These are phyloP conservation scores for Colletotrichum sp. DNA, from an alignment of 2,329 filamentous ascomycete species.

Conservation along the genomic window DNA sequence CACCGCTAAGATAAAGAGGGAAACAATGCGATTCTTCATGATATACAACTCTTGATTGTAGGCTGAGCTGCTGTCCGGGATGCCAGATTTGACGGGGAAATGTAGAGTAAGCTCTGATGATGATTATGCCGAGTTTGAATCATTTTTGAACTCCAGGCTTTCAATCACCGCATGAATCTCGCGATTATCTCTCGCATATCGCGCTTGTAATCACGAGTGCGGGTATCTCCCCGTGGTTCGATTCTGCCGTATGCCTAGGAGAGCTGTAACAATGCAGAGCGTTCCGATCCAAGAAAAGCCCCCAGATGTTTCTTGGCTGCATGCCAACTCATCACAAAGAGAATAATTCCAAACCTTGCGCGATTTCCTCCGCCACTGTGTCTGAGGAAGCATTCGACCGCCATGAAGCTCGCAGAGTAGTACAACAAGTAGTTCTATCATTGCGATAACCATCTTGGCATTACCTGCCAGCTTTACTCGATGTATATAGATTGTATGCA, in stretches of 20 bases:
- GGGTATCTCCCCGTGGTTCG: background rate
- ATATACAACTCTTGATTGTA: background rate
- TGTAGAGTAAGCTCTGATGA: background rate
- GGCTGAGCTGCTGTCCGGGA: background rate
- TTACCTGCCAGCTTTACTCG: background rate
- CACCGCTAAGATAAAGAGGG: background rate
- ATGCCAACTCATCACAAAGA: background rate
- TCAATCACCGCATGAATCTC: background rate
- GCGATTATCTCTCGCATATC: background rate
- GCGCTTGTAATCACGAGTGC: background rate
- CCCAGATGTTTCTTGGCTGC: background rate
- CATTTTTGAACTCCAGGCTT: background rate
- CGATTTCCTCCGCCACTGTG: background rate
- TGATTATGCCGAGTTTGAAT: background rate
- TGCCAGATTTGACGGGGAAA: background rate
- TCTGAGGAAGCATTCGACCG: background rate
- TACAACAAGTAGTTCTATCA: background rate
- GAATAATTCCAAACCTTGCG: background rate
- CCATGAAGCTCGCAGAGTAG: background rate
- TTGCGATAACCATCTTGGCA: background rate
- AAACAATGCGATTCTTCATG: rapidly evolving
- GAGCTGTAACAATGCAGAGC: background rate
- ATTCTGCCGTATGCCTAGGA: background rate
- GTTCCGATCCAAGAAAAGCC: background rate
- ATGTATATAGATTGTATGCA: background rate